Base-by-base conservation (phyloP, 345 rosid genomes). In the Eucalyptus caleyi region DNA sequence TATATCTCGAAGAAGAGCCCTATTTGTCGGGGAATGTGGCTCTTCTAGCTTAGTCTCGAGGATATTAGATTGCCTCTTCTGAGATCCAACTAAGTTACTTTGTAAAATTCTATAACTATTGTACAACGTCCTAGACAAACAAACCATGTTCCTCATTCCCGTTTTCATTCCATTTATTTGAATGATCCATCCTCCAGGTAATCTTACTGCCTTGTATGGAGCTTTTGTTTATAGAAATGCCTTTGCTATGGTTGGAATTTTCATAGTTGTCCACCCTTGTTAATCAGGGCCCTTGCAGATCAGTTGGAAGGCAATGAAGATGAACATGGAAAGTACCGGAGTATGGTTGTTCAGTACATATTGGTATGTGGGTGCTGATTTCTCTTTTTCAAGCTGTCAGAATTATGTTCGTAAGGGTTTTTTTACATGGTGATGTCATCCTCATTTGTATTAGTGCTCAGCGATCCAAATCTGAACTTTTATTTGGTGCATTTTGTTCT, bases 291-390 rank as follows among this genome's bases (percentile, higher is more conserved):
- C 86, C 91, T 97, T 88, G 98, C 99, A 14, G 98, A 97, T 93
- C 98, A 97, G 92, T 90, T 97, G 89, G 96, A 94, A 92, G 99
- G 99, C 88, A 92, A 91, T 62, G 96, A 96, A 92, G 98, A 96
- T 89, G 95, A 95, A 90, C 96, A 97, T 88, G 90, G 89, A 89
- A 96, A 97, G 90, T 97, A 94, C 88, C 96, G 96, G 72, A 94
- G 90, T 90, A 94, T 96, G 94, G 95, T 93, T 85, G 96, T 95
- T 44, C 95, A 95, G 82, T 96, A 95, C 91, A 93, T 97, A 53
- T 88, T 89, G 94, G 99, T 97, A 50, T 50, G 53, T 0, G 19
- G 19, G 18, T 50, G 53, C 53, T 5, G 90, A 69, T 32, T 32
- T 69, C 81, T 69, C 81, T 16, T 69, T 67, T 32, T 69, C 81